Evolutionary conservation across 2,329 filamentous ascomycete species (phyloP), one percentile per base, ranked within the genome.

Genomic region (Tolypocladium tropicale): DNA sequence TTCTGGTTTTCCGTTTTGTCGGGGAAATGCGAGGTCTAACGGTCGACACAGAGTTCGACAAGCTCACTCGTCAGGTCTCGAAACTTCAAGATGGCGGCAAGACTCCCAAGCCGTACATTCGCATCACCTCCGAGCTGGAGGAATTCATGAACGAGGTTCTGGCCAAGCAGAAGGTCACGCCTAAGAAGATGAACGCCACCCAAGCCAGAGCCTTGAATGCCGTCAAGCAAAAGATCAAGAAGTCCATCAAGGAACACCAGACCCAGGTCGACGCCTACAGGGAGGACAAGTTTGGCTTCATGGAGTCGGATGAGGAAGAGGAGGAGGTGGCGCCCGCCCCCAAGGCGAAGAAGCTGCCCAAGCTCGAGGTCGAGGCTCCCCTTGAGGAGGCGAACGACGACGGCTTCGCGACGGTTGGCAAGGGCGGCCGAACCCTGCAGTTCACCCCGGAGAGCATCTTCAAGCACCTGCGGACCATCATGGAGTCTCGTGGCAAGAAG

Each of bases 111-210:
- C 75, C 88, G 60, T 99, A 96, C 76, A 86, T 99, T 74, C 92
- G 94, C 78, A 86, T 88, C 63, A 84, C 97, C 63, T 88, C 93
- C 66, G 93, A 99, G 70, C 80, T 99, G 62, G 94, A 99, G 76
- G 92, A 95, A 66, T 84, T 88, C 70, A 89, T 96, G 81, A 92
- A 92, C 70, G 95, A 99, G 78, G 86, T 92, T 28, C 83, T 95
- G 62, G 85, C 91, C 66, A 96, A 96, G 82, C 90, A 95, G 71
- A 99, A 99, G 80, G 89, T 95, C 64, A 89, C 89, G 2, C 85
- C 87, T 61, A 96, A 96, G 84, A 97, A 96, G 82, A 96, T 97
- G 92, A 99, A 96, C 77, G 91, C 92, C 60, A 94, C 87, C 69
- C 95, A 93, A 70, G 88, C 91, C 62, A 90, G 91, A 75, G 91